Base-by-base conservation (phyloP, 805 yeast species). In the Suhomyces sp. region DNA sequence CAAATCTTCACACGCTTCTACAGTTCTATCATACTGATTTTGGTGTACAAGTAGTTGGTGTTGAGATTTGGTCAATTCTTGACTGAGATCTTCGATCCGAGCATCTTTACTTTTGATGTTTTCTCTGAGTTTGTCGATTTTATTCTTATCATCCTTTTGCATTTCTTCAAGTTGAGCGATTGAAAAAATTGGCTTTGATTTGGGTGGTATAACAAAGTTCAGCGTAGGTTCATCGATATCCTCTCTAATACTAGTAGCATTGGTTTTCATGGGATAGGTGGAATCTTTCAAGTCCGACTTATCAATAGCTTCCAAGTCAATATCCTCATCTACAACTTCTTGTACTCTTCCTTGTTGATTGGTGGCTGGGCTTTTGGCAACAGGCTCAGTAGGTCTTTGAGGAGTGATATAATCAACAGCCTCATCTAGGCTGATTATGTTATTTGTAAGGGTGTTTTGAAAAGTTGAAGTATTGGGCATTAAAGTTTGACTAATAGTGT, bases 151-250 rank as follows among this genome's bases (percentile, higher is more conserved):
- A 46, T 63, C 58, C 12, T 60, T 61, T 50, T 65, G 69, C 46
- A 69, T 61, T 36, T 59, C 61, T 44, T 60, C 58, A 6, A 71
- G 53, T 46, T 68, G 68, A 15, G 62, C 62, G 5, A 63, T 51
- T 9, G 74, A 65, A 49, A 68, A 71, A 3, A 66, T 63, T 1
- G 74, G 74, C 46, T 64, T 68, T 4, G 72, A 66, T 46, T 65
- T 67, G n/a, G 71, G 71, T 5, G 71, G 64, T 64, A 66, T 59
- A 22, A 64, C 49, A 46, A 69, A 62, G 54, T 68, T 67, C 10
- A 65, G 64, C 4, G 72, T 67, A 5, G 70, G 71, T 47, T 70
- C 72, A 46, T 64, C 57, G 9, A 36, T 33, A 36, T 44, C 49
- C 5, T 49, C 31, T 8, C 44, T 33, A 4, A 33, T 47, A 27